Evolutionary conservation across 2,329 filamentous ascomycete genomes (phyloP).

Genomic region (Drechslera avenae): DNA sequence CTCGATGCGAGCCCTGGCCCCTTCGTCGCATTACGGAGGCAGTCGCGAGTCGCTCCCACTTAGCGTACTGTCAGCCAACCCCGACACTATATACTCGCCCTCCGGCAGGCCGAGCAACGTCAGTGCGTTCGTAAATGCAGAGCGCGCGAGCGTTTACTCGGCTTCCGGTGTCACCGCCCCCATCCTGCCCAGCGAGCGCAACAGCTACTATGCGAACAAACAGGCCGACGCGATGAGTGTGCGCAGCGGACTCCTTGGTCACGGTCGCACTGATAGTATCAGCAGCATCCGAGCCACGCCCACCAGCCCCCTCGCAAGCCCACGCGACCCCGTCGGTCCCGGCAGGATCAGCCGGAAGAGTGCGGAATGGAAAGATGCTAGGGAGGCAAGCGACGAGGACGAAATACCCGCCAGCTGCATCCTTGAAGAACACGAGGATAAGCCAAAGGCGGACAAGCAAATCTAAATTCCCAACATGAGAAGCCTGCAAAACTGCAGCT

Average conservation of each 20-base stretch:
- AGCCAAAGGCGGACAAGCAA: slow-evolving; percentile 2
- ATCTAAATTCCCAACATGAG: not conserved
- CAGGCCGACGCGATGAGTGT: slow-evolving; percentile 74
- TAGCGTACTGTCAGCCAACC: slow-evolving; percentile 75
- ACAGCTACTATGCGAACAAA: slow-evolving; percentile 74
- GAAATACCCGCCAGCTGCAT: slow-evolving; percentile 24
- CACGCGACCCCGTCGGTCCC: slow-evolving; percentile 44
- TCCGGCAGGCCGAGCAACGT: slow-evolving; percentile 59
- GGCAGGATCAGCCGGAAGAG: slow-evolving; percentile 41
- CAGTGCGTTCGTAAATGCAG: slow-evolving; percentile 61
- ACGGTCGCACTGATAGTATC: slow-evolving; percentile 81
- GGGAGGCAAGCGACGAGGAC: slow-evolving; percentile 35
- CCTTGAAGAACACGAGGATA: slow-evolving; percentile 15
- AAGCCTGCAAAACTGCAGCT: not conserved
- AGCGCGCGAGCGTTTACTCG: slow-evolving; percentile 83
- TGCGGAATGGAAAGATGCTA: slow-evolving; percentile 45
- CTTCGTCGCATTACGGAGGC: slow-evolving; percentile 80
- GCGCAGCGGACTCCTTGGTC: slow-evolving; percentile 76
- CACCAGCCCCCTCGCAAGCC: slow-evolving; percentile 66
- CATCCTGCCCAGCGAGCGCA: slow-evolving; percentile 73
- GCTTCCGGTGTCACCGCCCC: slow-evolving; percentile 67
- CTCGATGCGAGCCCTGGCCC: slow-evolving; percentile 81
- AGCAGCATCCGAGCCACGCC: slow-evolving; percentile 66
- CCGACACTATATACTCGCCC: slow-evolving; percentile 57
- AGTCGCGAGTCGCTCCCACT: slow-evolving; percentile 80